These are phyloP conservation scores for Coriolopsis trogii DNA, from an alignment of 1,284 basidiomycete species.

Conservation along the genomic window DNA sequence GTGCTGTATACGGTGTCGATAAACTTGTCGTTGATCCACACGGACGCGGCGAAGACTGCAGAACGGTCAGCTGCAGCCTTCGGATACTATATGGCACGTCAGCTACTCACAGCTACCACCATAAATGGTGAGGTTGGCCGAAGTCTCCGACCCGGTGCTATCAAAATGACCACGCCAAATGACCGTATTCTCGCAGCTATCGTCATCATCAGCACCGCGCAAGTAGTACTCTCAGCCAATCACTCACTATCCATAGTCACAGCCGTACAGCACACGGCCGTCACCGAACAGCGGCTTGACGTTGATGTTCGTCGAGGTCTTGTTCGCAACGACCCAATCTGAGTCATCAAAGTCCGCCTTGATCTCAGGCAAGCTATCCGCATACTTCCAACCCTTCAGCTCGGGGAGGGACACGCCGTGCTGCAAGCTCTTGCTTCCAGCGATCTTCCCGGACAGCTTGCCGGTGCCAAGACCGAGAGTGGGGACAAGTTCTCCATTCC, in stretches of 20 bases:
- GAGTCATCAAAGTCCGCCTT: slow-evolving; percentile 56
- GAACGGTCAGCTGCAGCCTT: background rate
- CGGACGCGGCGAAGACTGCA: slow-evolving; percentile 73
- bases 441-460: slow-evolving; percentile 29
- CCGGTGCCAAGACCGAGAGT: slow-evolving; percentile 31
- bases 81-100: too few species aligned
- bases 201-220: background rate
- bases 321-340: slow-evolving; percentile 66
- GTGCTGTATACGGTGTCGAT: slow-evolving; percentile 67
- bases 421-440: slow-evolving; percentile 15
- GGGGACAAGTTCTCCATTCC: slow-evolving; percentile 65
- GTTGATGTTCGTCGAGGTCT: slow-evolving; percentile 71
- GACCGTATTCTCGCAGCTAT: slow-evolving; percentile 76
- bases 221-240: background rate
- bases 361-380: slow-evolving; percentile 74
- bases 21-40: slow-evolving; percentile 80
- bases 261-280: slow-evolving; percentile 72
- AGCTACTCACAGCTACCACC: slow-evolving; percentile 67
- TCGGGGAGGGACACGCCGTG: slow-evolving; percentile 44
- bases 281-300: slow-evolving; percentile 73
- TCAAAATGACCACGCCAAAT: slow-evolving; percentile 82
- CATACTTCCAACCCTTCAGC: slow-evolving; percentile 68
- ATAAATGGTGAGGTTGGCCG: slow-evolving; percentile 73
- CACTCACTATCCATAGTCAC: slow-evolving; percentile 79
- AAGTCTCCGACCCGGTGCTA: slow-evolving; percentile 57